Conservation (phyloP, 805 yeast species). For the Brettanomyces bruxellensis region DNA sequence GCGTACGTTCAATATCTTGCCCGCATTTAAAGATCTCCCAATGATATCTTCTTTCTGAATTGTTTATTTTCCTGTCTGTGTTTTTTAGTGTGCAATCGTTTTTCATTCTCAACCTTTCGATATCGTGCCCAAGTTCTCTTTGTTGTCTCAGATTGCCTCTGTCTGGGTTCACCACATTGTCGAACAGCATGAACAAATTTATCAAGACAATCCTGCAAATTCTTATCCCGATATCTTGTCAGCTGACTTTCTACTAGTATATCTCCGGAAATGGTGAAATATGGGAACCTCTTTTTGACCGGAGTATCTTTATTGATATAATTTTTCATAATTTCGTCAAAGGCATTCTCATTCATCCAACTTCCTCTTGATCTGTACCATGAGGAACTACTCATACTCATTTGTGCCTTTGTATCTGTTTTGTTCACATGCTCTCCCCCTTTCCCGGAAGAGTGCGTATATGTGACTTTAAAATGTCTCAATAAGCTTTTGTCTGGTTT, state of each 20-base stretch:
- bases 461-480: constrained; percentile 27
- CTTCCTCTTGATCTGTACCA: constrained; percentile 30
- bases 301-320: constrained; percentile 11
- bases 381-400: constrained; percentile 24
- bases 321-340: constrained; percentile 24
- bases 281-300: constrained; percentile 13
- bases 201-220: constrained; percentile 36
- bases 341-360: constrained; percentile 33
- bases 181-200: constrained; percentile 36
- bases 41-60: constrained; percentile 9
- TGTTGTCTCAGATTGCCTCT: constrained; percentile 32
- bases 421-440: constrained; percentile 59
- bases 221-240: constrained; percentile 34
- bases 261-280: constrained; percentile 20
- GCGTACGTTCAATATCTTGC: no score
- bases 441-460: constrained; percentile 45
- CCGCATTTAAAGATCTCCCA: constrained; percentile 8
- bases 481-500: constrained; percentile 3
- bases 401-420: constrained; percentile 38
- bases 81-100: constrained; percentile 14
- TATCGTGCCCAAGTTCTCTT: constrained; percentile 32
- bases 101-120: constrained; percentile 15
- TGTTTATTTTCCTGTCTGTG: constrained; percentile 16
- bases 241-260: constrained; percentile 16
- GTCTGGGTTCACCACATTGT: constrained; percentile 27